phyloP scores from a whole-genome alignment of 352 stramenopile species.

The Pythium periplocum region DNA sequence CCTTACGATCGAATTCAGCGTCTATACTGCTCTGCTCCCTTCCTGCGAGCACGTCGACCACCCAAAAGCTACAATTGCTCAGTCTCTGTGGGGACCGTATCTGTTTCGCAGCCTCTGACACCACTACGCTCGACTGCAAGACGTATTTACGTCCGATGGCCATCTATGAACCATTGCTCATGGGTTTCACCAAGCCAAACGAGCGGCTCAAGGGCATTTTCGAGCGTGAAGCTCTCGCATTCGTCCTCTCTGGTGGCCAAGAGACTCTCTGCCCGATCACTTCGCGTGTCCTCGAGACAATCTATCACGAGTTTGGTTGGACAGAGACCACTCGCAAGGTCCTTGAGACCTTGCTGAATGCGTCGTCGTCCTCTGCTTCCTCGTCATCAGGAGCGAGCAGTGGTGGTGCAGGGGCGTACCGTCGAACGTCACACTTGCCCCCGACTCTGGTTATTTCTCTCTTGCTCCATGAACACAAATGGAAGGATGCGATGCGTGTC shows the following conservation, averaged over 20 bases:
- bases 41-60: conserved; percentile 8
- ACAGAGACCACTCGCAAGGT: conserved; percentile 43
- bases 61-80: conserved; percentile 32
- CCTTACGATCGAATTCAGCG: conserved; percentile 12
- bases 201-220: conserved; percentile 44
- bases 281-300: conserved; percentile 29
- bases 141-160: conserved; percentile 35
- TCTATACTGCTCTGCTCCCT: conserved; percentile 31
- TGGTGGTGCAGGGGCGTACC: conserved; percentile 28
- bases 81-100: conserved; percentile 48
- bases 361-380: conserved; percentile 7
- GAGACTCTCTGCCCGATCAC: conserved; percentile 42
- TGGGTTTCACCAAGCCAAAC: conserved; percentile 32
- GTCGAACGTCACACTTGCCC: conserved; percentile 34
- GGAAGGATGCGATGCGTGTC: conserved; percentile 46
- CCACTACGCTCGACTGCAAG: conserved; percentile 28
- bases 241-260: conserved; percentile 32
- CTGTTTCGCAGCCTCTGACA: conserved; percentile 38
- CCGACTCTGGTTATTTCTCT: conserved; percentile 36
- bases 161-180: conserved; percentile 46
- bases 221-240: conserved; percentile 56
- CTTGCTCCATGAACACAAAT: conserved; percentile 46
- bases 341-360: conserved; percentile 31
- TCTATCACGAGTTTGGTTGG: conserved; percentile 59
- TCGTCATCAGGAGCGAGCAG: neutral